Evolutionary conservation across 2,329 filamentous ascomycete species (phyloP), one percentile per base, ranked within the genome.

Genomic region (Podosphaera xanthii): DNA sequence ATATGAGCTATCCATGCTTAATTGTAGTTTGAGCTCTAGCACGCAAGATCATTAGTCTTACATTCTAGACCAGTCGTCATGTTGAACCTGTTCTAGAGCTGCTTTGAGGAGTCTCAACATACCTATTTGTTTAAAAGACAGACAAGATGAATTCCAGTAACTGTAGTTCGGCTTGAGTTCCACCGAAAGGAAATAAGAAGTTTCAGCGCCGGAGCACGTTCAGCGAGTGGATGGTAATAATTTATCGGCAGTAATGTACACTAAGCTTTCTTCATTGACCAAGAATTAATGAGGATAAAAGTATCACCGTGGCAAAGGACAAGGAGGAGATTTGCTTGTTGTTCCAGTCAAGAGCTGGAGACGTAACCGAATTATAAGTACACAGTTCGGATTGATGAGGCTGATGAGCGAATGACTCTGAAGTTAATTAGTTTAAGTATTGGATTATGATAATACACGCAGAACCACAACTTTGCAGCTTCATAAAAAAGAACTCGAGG

Each of bases 1-100:
- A 60, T 68, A 67, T 61, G 66, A 64, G 35, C 65, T 65, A 61
- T 70, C 68, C 69, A 70, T 70, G 38, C 56, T 61, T 61, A 38
- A 30, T 5, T 40, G 10, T 44, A 12, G 40, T 1, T 12, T 44
- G 10, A 12, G n/a, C 5, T 7, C 40, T 44, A 12, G 10, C 10
- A 12, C n/a, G 5, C 1, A 44, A 44, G 10, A 4, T 44, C 4
- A 44, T 44, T 44, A 44, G 40, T 44, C n/a, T 44, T 44, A 22
- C 22, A 22, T 22, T 22, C 22, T 22, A 22, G 22, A 22, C 22
- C 22, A 22, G 22, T 22, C 22, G 22, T 22, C 22, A 22, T 22
- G 22, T 22, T 22, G 22, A 22, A 22, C 22, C 22, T 22, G 22
- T 22, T 22, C 22, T 22, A 22, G 22, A 22, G 10, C 5, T 6